These are phyloP conservation scores for Beauveria australis DNA, from an alignment of 2,329 filamentous ascomycete genomes.

Conservation along the genomic window DNA sequence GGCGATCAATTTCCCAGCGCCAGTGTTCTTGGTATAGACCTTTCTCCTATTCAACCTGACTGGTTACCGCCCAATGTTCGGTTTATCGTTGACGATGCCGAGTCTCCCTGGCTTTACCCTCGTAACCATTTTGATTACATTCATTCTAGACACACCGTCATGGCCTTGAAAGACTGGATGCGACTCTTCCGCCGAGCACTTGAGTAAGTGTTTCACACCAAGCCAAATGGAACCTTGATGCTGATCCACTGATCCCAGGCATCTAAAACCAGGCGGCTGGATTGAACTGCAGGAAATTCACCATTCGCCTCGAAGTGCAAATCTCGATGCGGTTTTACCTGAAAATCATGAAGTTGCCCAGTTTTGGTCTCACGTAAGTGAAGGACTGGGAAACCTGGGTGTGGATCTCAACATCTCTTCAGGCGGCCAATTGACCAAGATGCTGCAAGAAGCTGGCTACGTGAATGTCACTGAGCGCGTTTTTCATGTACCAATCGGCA, in stretches of 20 bases:
- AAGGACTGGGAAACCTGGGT: conserved; percentile 35
- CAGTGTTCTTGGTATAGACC: conserved; percentile 35
- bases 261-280: conserved; percentile 47
- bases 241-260: conserved; percentile 22
- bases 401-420: conserved; percentile 38
- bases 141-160: conserved; percentile 48
- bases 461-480: conserved; percentile 41
- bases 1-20: conserved; percentile 36
- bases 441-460: conserved; percentile 44
- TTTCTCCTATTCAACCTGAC: conserved; percentile 41
- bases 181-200: conserved; percentile 36
- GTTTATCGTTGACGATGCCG: conserved; percentile 50
- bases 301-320: conserved; percentile 37
- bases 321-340: conserved; percentile 28
- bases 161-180: conserved; percentile 49
- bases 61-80: conserved; percentile 48
- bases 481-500: conserved; percentile 45
- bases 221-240: no score
- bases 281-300: conserved; percentile 48
- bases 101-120: conserved; percentile 47
- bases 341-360: conserved; percentile 33
- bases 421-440: conserved; percentile 31
- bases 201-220: conserved; percentile 29
- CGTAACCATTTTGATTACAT: conserved; percentile 51
- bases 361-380: conserved; percentile 38